Evolutionary conservation across 2,329 filamentous ascomycete genomes (phyloP).

Genomic region (Coniella lustricola): DNA sequence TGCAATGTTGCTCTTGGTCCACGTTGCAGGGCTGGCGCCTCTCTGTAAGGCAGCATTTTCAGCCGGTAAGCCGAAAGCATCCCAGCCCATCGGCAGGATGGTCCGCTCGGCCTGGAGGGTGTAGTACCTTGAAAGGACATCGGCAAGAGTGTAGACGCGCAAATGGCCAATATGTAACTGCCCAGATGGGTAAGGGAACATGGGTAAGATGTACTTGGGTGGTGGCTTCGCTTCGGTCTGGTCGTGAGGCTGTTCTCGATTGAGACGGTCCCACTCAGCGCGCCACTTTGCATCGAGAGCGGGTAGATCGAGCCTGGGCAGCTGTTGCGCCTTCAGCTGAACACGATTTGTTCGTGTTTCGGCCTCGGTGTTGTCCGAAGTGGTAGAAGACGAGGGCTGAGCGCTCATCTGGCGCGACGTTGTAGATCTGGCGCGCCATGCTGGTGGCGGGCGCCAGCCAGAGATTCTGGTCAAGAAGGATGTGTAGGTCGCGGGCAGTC

Average conservation of each 20-base stretch:
- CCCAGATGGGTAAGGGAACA: slow-evolving; percentile 92
- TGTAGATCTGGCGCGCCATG: slow-evolving; percentile 13
- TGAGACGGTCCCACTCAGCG: slow-evolving; percentile 32
- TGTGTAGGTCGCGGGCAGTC: slow-evolving; percentile 17
- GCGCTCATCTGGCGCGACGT: slow-evolving; percentile 2
- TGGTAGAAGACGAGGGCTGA: too few relatives aligned
- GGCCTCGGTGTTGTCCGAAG: not conserved
- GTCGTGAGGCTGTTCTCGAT: slow-evolving; percentile 13
- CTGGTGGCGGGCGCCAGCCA: not conserved
- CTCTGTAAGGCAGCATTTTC: slow-evolving; percentile 87
- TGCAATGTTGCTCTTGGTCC: slow-evolving; percentile 74
- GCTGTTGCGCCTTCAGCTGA: not conserved
- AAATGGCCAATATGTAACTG: slow-evolving; percentile 81
- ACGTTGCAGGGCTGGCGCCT: slow-evolving; percentile 67
- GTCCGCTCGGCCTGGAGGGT: slow-evolving; percentile 68
- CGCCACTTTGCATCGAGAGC: slow-evolving; percentile 48
- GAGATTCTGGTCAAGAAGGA: slow-evolving; percentile 9
- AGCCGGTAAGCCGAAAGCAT: slow-evolving; percentile 83
- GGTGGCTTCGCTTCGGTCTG: slow-evolving; percentile 19
- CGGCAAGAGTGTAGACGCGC: slow-evolving; percentile 84
- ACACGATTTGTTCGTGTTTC: not conserved
- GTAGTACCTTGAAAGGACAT: slow-evolving; percentile 72
- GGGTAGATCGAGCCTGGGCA: slow-evolving; percentile 35
- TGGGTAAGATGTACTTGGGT: slow-evolving; percentile 68
- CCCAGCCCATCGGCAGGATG: slow-evolving; percentile 89